These are phyloP conservation scores for Tricholoma terreum DNA, from an alignment of 768 basidiomycete species.

Conservation along the genomic window DNA sequence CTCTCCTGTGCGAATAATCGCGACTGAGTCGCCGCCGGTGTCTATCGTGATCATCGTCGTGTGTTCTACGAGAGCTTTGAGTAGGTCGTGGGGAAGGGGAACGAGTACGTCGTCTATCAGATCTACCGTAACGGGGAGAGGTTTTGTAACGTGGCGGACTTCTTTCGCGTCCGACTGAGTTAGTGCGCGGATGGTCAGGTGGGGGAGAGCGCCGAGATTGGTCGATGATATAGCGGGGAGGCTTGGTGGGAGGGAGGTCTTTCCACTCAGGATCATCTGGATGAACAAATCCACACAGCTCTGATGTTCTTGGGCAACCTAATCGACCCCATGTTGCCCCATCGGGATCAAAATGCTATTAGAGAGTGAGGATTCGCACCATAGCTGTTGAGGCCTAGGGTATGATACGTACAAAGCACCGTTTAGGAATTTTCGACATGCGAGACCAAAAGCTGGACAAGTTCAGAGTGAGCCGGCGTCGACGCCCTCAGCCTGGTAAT, in stretches of 20 bases:
- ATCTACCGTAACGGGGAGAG: too few species aligned
- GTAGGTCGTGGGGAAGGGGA: neutral
- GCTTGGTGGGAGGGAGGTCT: slow-evolving; percentile 4
- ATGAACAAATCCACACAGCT: slow-evolving; percentile 24
- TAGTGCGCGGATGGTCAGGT: neutral
- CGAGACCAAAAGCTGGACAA: neutral
- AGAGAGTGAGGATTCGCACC: too few species aligned
- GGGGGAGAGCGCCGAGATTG: slow-evolving; percentile 1
- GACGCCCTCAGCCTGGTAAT: too few species aligned
- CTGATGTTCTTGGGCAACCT: slow-evolving; percentile 8
- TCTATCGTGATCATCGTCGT: neutral
- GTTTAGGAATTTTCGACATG: neutral
- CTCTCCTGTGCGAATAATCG: neutral
- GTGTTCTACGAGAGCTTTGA: neutral
- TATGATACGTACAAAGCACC: slow-evolving; percentile 17
- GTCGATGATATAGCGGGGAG: neutral
- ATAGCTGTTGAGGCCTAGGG: neutral
- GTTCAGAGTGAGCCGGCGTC: neutral
- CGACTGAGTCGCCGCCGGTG: neutral
- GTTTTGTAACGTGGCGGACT: neutral
- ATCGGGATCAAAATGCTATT: slow-evolving; percentile 16
- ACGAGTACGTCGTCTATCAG: neutral
- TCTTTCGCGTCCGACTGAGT: neutral
- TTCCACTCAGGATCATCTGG: slow-evolving; percentile 26
- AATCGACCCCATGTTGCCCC: slow-evolving; percentile 7